Evolutionary conservation across 192 early-diverging fungal genomes (phyloP).

Genomic region (Linnemannia zychae): DNA sequence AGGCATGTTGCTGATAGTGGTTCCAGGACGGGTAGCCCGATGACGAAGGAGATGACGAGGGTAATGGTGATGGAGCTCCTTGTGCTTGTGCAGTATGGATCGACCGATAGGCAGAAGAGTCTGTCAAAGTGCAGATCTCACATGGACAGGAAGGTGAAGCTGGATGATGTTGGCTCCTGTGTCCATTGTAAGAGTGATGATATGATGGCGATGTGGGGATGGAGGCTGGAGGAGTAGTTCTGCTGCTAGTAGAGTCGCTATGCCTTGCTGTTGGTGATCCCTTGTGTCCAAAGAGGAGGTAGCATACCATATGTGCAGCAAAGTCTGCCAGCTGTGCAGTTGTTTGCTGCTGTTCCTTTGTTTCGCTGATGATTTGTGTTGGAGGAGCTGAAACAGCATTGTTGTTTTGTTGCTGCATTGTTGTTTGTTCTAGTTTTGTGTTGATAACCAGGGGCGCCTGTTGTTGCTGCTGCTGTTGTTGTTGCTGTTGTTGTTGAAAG

Average conservation of each 20-base stretch:
- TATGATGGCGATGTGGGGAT: constrained; percentile 37
- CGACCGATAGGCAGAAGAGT: neutral
- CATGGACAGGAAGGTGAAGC: constrained; percentile 20
- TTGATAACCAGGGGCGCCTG: constrained; percentile 9
- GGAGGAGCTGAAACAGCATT: constrained; percentile 2
- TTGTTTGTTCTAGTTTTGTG: constrained; percentile 6
- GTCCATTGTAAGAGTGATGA: neutral
- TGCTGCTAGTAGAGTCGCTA: neutral
- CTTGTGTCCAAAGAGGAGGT: constrained; percentile 61
- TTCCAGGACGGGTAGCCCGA: neutral
- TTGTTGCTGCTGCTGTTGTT: neutral
- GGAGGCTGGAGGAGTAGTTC: constrained; percentile 33
- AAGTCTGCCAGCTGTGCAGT: constrained; percentile 66
- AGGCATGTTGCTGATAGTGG: neutral
- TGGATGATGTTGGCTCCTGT: neutral
- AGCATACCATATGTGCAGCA: constrained; percentile 70
- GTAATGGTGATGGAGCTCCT: neutral
- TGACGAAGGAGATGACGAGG: neutral
- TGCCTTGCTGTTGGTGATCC: neutral
- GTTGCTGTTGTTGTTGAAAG: constrained; percentile 1
- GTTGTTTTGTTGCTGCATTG: neutral
- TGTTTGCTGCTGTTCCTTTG: constrained; percentile 46
- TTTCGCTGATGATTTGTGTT: neutral
- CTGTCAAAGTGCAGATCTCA: constrained; percentile 16
- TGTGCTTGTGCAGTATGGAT: neutral